These are phyloP conservation scores for Fusarium aywerte DNA, from an alignment of 2,329 filamentous ascomycete species.

Conservation along the genomic window DNA sequence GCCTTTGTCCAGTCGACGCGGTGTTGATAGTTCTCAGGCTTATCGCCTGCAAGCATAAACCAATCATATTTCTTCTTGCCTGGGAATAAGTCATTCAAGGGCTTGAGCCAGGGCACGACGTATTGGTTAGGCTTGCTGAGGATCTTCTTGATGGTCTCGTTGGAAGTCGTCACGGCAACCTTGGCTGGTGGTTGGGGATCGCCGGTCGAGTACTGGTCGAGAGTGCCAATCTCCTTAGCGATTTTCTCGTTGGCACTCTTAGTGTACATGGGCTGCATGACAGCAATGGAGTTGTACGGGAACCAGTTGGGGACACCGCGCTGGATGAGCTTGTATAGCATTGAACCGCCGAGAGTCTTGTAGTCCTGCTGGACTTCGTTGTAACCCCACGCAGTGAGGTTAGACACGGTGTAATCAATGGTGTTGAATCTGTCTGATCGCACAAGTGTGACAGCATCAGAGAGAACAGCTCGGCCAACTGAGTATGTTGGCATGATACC, in stretches of 20 bases:
- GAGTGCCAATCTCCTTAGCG: constrained; percentile 53
- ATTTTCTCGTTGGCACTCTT: constrained; percentile 55
- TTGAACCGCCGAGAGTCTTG: constrained; percentile 55
- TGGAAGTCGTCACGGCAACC: constrained; percentile 44
- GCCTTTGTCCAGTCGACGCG: constrained; percentile 48
- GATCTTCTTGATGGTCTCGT: constrained; percentile 47
- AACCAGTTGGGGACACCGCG: constrained; percentile 59
- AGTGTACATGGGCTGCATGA: constrained; percentile 61
- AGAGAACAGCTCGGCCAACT: constrained; percentile 65
- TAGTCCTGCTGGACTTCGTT: constrained; percentile 48
- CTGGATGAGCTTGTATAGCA: constrained; percentile 60
- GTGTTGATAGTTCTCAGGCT: constrained; percentile 47
- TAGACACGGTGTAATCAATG: constrained; percentile 56
- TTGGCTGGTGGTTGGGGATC: constrained; percentile 52
- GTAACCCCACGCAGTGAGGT: constrained; percentile 58
- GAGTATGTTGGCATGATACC: constrained; percentile 57
- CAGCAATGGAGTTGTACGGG: constrained; percentile 54
- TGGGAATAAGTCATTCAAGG: constrained; percentile 49
- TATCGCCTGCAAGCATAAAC: constrained; percentile 55
- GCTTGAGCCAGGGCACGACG: constrained; percentile 49
- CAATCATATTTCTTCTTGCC: constrained; percentile 53
- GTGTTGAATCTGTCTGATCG: constrained; percentile 70
- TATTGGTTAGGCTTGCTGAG: constrained; percentile 50
- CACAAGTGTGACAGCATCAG: constrained; percentile 69
- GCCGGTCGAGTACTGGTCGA: constrained; percentile 48